Conservation (phyloP, 805 yeast genomes). For the Torulaspora indica region DNA sequence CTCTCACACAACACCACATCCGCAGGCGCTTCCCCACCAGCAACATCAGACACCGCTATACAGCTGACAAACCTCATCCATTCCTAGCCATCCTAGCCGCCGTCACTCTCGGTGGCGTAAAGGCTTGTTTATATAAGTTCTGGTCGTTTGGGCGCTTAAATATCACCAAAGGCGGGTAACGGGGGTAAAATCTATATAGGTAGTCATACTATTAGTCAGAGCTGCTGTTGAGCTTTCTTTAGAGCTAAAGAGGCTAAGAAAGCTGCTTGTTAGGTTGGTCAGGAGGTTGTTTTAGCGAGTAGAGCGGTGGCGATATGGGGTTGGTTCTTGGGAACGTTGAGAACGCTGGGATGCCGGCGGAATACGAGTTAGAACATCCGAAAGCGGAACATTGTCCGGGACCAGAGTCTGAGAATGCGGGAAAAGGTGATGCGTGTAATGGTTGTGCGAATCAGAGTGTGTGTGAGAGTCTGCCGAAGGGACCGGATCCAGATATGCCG, state of each 20-base stretch:
- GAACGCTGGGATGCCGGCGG: constrained; percentile 24
- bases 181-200: no score
- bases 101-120: background rate
- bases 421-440: constrained; percentile 86
- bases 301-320: background rate
- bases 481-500: constrained; percentile 92
- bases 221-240: background rate
- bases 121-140: background rate
- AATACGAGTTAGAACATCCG: constrained; percentile 48
- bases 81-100: background rate
- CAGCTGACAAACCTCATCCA: constrained; percentile 23
- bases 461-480: constrained; percentile 83
- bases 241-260: background rate
- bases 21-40: constrained; percentile 4
- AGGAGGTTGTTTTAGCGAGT: background rate
- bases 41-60: constrained; percentile 10
- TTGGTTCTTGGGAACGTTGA: background rate
- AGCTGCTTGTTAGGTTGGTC: background rate
- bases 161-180: constrained; percentile 2
- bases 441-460: constrained; percentile 94
- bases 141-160: background rate
- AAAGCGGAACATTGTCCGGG: constrained; percentile 99
- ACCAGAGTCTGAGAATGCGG: constrained; percentile 91
- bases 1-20: constrained; percentile 20
- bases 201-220: background rate